Evolutionary conservation across 2,329 filamentous ascomycete genomes (phyloP).

Genomic region (Colletotrichum horii): DNA sequence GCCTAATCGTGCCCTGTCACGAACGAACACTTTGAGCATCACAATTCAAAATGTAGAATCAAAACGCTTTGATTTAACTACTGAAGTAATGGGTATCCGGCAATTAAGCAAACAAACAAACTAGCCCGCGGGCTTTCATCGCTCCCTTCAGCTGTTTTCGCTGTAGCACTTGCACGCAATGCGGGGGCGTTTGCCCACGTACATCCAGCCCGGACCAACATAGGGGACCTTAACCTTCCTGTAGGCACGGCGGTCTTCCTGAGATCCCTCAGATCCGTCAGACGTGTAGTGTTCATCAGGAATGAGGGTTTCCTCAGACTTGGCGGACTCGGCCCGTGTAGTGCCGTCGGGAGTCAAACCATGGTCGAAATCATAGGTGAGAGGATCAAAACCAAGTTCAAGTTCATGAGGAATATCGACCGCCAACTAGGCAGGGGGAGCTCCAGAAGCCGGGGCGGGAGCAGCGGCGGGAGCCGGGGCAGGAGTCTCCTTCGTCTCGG

Average conservation of each 20-base stretch:
- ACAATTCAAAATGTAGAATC: not conserved
- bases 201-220: not conserved
- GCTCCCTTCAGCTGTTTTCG: not conserved
- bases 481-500: conserved; percentile 14
- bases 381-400: not conserved
- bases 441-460: conserved; percentile 26
- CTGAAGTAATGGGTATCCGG: conserved; percentile 22
- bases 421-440: conserved; percentile 19
- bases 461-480: conserved; percentile 29
- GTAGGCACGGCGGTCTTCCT: not conserved
- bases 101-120: conserved; percentile 19
- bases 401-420: not conserved
- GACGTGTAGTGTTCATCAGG: not conserved
- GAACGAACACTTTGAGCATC: not conserved
- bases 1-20: not conserved
- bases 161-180: not conserved
- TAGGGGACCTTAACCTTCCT: not conserved
- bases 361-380: not conserved
- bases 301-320: not conserved
- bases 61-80: conserved; percentile 15
- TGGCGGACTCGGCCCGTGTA: not conserved
- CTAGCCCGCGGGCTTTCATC: not conserved
- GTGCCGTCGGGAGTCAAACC: not conserved
- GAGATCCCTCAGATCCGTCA: not conserved
- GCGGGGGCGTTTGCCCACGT: not conserved